Conservation (phyloP, 306 rosid genomes). For the Quercus mongolica region DNA sequence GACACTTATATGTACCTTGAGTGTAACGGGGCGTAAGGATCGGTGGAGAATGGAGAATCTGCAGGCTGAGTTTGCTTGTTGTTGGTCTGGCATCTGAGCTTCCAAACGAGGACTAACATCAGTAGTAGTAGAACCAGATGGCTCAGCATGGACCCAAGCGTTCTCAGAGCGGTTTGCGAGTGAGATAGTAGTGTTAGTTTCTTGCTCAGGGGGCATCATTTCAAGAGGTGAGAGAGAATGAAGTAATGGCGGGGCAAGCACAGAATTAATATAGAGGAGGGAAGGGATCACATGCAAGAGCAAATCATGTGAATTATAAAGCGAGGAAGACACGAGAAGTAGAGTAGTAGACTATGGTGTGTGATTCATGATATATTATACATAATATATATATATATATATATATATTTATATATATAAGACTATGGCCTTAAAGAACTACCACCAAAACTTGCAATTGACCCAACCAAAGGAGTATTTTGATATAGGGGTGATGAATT, state of each 20-base stretch:
- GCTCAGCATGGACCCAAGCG: constrained; percentile 44
- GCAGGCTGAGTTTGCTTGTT: not conserved
- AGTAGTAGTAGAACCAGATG: constrained; percentile 15
- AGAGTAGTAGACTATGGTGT: not conserved
- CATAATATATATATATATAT: too few species aligned
- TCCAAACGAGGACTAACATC: constrained; percentile 27
- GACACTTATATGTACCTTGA: constrained; percentile 36
- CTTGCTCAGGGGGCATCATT: constrained; percentile 89
- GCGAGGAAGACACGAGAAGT: constrained; percentile 27
- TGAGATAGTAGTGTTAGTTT: constrained; percentile 34
- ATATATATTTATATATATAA: too few species aligned
- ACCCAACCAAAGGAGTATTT: too few species aligned
- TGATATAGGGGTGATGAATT: constrained; percentile 18
- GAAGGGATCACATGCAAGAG: constrained; percentile 28
- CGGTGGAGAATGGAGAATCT: constrained; percentile 48
- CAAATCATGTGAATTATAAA: constrained; percentile 30
- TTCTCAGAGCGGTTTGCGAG: constrained; percentile 35
- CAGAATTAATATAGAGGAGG: not conserved
- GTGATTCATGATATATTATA: not conserved
- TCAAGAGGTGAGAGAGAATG: not conserved
- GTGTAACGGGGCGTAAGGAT: constrained; percentile 61
- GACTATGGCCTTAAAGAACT: constrained; percentile 13
- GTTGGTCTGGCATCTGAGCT: constrained; percentile 23
- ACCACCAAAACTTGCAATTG: not conserved
- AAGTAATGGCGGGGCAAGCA: not conserved